A percentile compares a stretch with the other conserved stretches of the same genome.
These are phyloP conservation scores for Trichoderma aggressivum DNA, from an alignment of 2,329 filamentous ascomycete genomes.

Conservation along the genomic window DNA sequence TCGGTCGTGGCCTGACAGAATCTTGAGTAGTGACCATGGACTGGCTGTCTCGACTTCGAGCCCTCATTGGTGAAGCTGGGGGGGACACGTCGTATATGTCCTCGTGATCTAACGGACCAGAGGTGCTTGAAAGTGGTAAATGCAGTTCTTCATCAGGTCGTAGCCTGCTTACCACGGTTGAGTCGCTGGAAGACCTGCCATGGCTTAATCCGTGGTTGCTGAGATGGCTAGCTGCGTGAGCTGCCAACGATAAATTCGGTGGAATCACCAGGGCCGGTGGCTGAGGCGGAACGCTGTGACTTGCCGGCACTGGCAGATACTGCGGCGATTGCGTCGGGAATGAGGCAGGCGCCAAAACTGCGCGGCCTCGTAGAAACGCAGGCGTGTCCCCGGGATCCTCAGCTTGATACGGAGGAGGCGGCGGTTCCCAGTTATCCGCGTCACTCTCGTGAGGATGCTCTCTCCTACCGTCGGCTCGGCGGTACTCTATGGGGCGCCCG, in stretches of 20 bases:
- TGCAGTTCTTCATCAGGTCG: slow-evolving; percentile 27
- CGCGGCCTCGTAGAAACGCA: slow-evolving; percentile 51
- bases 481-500: slow-evolving; percentile 57
- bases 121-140: slow-evolving; percentile 34
- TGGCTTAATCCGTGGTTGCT: slow-evolving; percentile 25
- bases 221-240: neutral
- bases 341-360: slow-evolving; percentile 33
- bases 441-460: slow-evolving; percentile 83
- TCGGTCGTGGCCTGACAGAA: neutral
- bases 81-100: slow-evolving; percentile 49
- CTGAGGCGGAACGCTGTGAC: neutral
- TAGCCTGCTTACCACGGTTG: slow-evolving; percentile 29
- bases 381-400: slow-evolving; percentile 58
- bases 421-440: slow-evolving; percentile 84
- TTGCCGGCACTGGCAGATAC: neutral
- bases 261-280: neutral
- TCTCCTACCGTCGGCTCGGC: slow-evolving; percentile 64
- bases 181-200: slow-evolving; percentile 37
- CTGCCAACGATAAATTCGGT: neutral
- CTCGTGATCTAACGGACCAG: slow-evolving; percentile 25
- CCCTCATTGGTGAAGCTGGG: slow-evolving; percentile 37
- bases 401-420: slow-evolving; percentile 74
- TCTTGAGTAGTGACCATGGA: slow-evolving; percentile 22
- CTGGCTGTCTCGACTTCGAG: neutral
- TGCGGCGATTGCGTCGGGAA: neutral